phyloP scores from a whole-genome alignment of 2,329 filamentous ascomycete genomes.

The Thielaviopsis populi region DNA sequence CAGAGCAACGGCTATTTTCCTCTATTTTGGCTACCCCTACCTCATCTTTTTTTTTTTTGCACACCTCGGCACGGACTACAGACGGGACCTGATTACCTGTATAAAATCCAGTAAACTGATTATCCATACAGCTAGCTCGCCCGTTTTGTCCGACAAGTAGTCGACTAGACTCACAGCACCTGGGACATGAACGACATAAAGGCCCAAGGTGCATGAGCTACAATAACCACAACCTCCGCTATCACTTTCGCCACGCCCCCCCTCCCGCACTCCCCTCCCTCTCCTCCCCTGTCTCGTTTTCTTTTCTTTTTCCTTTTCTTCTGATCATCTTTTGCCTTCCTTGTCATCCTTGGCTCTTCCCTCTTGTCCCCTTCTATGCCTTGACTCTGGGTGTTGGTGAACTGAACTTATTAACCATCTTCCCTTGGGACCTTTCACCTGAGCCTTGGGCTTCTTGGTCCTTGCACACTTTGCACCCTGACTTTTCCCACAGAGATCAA shows the following conservation, averaged over 20 bases:
- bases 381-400: background rate
- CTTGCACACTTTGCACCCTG: conserved; percentile 5
- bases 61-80: background rate
- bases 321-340: background rate
- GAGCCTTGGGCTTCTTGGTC: background rate
- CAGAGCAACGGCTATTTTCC: background rate
- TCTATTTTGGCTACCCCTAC: background rate
- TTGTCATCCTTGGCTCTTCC: background rate
- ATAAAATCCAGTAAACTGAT: background rate
- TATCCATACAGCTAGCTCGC: background rate
- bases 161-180: background rate
- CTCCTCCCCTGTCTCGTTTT: background rate
- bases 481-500: background rate
- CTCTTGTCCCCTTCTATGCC: background rate
- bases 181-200: background rate
- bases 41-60: background rate
- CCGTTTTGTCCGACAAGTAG: background rate
- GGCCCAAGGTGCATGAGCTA: background rate
- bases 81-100: background rate
- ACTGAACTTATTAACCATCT: background rate
- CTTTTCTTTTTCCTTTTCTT: background rate
- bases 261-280: background rate
- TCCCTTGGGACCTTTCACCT: background rate
- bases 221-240: background rate
- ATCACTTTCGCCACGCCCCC: background rate